Evolutionary conservation across 352 stramenopile genomes (phyloP), one percentile per base, ranked within the genome.

Genomic region (Phytopythium oedochilum): DNA sequence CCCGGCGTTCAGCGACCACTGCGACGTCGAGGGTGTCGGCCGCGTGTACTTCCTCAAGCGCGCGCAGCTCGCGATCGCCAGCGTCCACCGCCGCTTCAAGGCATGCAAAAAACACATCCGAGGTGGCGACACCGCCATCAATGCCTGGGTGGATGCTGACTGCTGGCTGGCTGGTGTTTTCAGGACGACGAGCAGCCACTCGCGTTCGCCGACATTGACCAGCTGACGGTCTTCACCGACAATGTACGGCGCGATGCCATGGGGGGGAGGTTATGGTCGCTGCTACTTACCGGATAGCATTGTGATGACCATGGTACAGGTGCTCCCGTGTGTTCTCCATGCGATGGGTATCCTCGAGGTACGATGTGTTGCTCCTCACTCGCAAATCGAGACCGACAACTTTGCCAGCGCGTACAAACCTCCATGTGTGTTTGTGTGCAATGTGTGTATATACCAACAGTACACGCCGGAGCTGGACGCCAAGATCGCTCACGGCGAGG

Each of bases 261-360:
- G n/a, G n/a, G n/a, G n/a, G n/a, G n/a, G n/a, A n/a, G n/a, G n/a
- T n/a, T n/a, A n/a, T n/a, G n/a, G n/a, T 50, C 32, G 22, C 3
- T 12, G 25, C 53, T 45, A 60, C 22, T 39, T 50, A 4, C 14
- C 22, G 2, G 11, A 18, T n/a, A 15, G 40, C 29, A 9, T 45
- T 7, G 15, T 40, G 35, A 2, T 12, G 10, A 36, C 31, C 55
- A n/a, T 26, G 49, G 26, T 46, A 14, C 45, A 84, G 78, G 80
- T 89, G 1, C 55, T 93, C 29, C 83, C 83, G 1, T 93, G 83
- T 57, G 83, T 93, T 34, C 58, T 93, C 14, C 71, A 78, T 20
- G 83, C 80, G 20, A 28, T 90, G 28, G 83, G 78, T 10, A 76
- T 93, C 31, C 70, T 91, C 18, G 66, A 89, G 73, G 82, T 92